A percentile compares a stretch with the other conserved stretches of the same genome.
These are phyloP conservation scores for Starmerella davenportii DNA, from an alignment of 805 yeast species.

Conservation along the genomic window DNA sequence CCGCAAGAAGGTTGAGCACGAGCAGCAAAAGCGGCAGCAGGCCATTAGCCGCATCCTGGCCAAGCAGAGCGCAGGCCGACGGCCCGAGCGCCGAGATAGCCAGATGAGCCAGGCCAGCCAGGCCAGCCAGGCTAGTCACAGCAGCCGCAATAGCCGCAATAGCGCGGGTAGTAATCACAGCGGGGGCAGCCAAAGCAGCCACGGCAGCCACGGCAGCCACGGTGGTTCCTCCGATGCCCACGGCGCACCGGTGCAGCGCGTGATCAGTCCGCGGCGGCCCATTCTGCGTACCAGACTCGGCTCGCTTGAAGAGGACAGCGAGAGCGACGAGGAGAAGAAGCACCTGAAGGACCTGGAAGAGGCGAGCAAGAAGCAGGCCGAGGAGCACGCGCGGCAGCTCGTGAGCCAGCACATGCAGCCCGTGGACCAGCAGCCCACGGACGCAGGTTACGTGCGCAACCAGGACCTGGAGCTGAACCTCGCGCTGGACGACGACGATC, in stretches of 20 bases:
- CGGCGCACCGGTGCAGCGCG: not conserved
- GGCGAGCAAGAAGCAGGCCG: conserved; percentile 13
- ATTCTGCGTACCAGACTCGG: not conserved
- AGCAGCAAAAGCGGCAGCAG: not conserved
- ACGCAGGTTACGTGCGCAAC: conserved; percentile 13
- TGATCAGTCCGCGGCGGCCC: not conserved
- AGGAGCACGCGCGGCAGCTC: conserved; percentile 14
- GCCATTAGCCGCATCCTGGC: not conserved
- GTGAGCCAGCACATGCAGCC: conserved; percentile 13
- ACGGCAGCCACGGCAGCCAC: not conserved
- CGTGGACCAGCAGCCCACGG: not conserved
- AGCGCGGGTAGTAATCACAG: not conserved
- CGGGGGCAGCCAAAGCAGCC: not conserved
- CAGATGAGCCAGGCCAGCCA: not conserved
- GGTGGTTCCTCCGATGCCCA: not conserved
- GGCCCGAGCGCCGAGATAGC: too few species aligned
- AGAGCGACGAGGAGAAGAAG: conserved; percentile 9
- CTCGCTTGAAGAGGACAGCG: not conserved
- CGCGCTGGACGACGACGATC: conserved; percentile 5
- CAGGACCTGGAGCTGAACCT: conserved; percentile 5
- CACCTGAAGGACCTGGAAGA: conserved; percentile 8
- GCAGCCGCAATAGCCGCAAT: not conserved
- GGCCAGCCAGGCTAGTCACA: not conserved
- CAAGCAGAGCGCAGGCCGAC: not conserved
- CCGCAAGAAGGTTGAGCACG: not conserved